Conservation (phyloP, 169 alveolate species). For the Cryptosporidium baileyi region DNA sequence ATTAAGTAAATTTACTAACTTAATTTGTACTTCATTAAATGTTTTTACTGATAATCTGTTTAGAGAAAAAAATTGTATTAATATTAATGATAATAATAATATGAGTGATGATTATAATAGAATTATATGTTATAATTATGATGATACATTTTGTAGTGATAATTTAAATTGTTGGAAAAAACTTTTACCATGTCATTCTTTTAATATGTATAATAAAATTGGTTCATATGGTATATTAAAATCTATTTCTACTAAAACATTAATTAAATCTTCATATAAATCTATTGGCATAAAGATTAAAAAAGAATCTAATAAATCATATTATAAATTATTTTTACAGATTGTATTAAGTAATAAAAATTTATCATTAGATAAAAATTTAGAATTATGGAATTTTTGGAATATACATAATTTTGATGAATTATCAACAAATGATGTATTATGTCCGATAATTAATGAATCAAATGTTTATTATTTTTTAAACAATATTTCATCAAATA, state of each 20-base stretch:
- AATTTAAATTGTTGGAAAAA: constrained; percentile 43
- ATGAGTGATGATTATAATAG: background rate
- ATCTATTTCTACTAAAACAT: background rate
- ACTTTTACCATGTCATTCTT: constrained; percentile 13
- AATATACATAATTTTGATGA: too few relatives aligned
- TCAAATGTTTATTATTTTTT: too few relatives aligned
- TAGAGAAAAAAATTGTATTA: constrained; percentile 15
- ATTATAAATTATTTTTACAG: background rate
- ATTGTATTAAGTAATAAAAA: constrained; percentile 8
- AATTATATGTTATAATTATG: constrained; percentile 18
- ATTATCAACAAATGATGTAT: too few relatives aligned
- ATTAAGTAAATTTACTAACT: background rate
- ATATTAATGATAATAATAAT: background rate
- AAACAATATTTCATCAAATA: too few relatives aligned
- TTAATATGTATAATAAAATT: background rate
- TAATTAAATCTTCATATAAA: constrained; percentile 40
- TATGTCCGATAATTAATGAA: too few relatives aligned
- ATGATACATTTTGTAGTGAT: constrained; percentile 31
- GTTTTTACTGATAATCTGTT: background rate
- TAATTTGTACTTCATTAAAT: constrained; percentile 45
- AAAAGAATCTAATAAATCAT: background rate
- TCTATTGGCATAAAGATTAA: constrained; percentile 33
- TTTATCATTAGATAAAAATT: too few relatives aligned
- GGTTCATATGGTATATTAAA: constrained; percentile 2
- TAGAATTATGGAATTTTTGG: background rate